phyloP scores from a whole-genome alignment of 352 stramenopile genomes.

The Pythium aristosporum region DNA sequence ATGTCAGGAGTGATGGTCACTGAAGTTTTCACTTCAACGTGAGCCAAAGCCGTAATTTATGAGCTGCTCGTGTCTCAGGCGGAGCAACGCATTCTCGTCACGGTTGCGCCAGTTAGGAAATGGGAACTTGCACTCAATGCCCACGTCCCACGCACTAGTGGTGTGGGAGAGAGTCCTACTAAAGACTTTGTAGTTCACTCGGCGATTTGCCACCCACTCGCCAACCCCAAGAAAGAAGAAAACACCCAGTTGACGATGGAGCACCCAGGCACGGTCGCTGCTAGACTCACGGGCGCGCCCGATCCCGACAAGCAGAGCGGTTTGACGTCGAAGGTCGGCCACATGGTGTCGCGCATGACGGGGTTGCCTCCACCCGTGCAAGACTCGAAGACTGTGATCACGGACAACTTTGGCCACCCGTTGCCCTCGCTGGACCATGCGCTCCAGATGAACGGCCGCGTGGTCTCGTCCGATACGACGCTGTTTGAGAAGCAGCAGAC shows the following conservation, averaged over 20 bases:
- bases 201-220: neutral
- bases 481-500: constrained; percentile 40
- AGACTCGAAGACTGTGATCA: constrained; percentile 31
- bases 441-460: constrained; percentile 32
- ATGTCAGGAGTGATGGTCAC: neutral
- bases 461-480: constrained; percentile 30
- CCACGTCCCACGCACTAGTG: neutral
- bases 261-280: constrained; percentile 28
- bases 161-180: neutral
- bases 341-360: constrained; percentile 27
- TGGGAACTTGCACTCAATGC: neutral
- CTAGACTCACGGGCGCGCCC: constrained; percentile 28
- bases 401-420: constrained; percentile 34
- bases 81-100: neutral
- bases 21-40: constrained; percentile 12
- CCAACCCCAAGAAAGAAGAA: neutral
- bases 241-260: constrained; percentile 23
- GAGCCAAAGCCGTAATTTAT: neutral
- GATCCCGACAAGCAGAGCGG: constrained; percentile 26
- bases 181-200: constrained; percentile 4
- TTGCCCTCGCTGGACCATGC: constrained; percentile 32
- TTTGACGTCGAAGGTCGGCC: constrained; percentile 19
- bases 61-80: neutral
- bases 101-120: neutral
- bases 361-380: constrained; percentile 23